A percentile compares a stretch with the other conserved stretches of the same genome.
Evolutionary conservation across 805 yeast species (phyloP).

Genomic region (Kockiozyma suomiensis): DNA sequence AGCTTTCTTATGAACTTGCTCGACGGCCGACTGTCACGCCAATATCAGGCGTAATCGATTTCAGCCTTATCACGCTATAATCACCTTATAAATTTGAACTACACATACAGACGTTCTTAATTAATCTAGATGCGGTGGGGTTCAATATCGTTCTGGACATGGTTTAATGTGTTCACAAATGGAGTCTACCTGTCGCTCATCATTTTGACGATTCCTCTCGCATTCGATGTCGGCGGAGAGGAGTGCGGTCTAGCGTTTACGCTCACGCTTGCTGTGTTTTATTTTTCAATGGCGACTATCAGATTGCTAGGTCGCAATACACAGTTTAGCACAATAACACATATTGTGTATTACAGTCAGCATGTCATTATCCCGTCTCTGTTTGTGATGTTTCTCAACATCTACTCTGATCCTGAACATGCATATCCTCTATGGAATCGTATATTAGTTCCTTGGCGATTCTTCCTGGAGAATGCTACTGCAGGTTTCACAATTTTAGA

Average conservation of each 20-base stretch:
- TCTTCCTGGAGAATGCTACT: constrained; percentile 74
- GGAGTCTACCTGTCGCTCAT: constrained; percentile 64
- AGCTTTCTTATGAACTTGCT: not conserved
- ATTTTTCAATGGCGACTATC: constrained; percentile 72
- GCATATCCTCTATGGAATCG: constrained; percentile 40
- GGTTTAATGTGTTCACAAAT: constrained; percentile 31
- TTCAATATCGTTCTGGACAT: constrained; percentile 24
- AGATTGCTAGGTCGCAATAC: constrained; percentile 55
- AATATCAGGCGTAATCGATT: too few species aligned
- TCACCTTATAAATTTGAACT: too few species aligned
- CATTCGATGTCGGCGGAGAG: constrained; percentile 92
- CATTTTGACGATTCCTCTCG: constrained; percentile 82
- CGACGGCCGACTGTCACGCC: not conserved
- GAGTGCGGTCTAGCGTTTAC: constrained; percentile 87
- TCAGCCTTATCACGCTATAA: too few species aligned
- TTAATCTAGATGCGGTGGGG: constrained; percentile 1
- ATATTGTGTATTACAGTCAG: constrained; percentile 69
- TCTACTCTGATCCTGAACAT: constrained; percentile 37
- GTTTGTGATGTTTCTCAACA: constrained; percentile 56
- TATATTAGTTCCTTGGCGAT: constrained; percentile 68
- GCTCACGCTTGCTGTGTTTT: constrained; percentile 67
- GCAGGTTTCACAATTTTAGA: constrained; percentile 87
- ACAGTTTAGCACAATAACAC: constrained; percentile 43
- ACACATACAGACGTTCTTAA: not conserved
- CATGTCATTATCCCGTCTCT: constrained; percentile 81